Evolutionary conservation across 129 eudicot species (phyloP).

Genomic region (Logfia minima): DNA sequence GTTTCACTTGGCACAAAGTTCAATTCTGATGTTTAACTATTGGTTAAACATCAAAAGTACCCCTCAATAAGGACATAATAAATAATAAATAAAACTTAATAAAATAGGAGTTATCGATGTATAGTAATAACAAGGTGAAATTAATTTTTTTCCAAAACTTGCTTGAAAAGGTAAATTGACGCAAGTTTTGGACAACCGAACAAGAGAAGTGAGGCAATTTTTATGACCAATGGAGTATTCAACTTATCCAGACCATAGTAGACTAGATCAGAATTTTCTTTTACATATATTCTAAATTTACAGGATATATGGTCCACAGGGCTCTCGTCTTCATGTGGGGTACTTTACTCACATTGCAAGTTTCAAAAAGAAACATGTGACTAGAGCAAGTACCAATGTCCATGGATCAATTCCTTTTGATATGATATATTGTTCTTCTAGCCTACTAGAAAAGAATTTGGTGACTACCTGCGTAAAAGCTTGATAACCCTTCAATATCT

Average conservation of each 20-base stretch:
- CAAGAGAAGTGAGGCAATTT: background rate
- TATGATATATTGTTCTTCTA: conserved; percentile 12
- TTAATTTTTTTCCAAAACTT: background rate
- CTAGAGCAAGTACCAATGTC: background rate
- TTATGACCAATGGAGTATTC: background rate
- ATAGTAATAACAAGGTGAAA: background rate
- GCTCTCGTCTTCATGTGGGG: background rate
- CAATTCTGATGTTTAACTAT: background rate
- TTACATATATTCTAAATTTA: background rate
- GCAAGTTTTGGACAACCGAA: background rate
- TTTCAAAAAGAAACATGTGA: background rate
- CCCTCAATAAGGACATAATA: background rate
- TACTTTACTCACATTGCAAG: conserved; percentile 11
- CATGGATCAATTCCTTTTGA: conserved; percentile 5
- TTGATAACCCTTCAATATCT: conserved; percentile 95
- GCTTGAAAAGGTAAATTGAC: background rate
- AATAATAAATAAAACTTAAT: too few relatives aligned
- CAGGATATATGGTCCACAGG: background rate
- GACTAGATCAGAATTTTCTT: conserved; percentile 1
- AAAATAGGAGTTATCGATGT: background rate
- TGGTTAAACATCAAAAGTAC: background rate
- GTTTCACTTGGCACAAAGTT: background rate
- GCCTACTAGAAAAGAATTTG: background rate
- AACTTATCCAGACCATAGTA: conserved; percentile 2
- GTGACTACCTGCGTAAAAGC: conserved; percentile 90